These are phyloP conservation scores for Botrytis porri DNA, from an alignment of 2,329 filamentous ascomycete genomes.

Conservation along the genomic window DNA sequence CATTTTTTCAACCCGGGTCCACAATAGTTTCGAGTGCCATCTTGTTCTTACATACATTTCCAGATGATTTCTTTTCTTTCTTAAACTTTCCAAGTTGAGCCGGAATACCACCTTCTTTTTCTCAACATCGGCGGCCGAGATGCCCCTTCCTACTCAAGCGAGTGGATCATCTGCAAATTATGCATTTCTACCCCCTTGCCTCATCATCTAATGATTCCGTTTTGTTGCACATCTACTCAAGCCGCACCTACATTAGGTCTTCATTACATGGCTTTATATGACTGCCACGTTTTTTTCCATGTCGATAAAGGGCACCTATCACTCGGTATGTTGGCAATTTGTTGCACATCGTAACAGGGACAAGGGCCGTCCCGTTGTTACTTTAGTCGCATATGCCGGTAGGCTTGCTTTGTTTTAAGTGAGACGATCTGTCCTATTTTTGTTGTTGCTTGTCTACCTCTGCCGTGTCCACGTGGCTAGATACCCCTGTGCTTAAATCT, in stretches of 20 bases:
- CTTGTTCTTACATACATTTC: neutral
- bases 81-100: neutral
- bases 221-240: constrained; percentile 18
- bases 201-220: neutral
- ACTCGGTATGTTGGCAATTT: constrained; percentile 1
- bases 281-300: neutral
- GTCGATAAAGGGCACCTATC: neutral
- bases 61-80: neutral
- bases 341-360: constrained; percentile 15
- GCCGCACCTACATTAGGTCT: neutral
- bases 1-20: neutral
- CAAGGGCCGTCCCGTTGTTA: constrained; percentile 1
- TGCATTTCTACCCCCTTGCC: neutral
- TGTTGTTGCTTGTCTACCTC: constrained; percentile 10
- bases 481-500: neutral
- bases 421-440: neutral
- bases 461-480: constrained; percentile 6
- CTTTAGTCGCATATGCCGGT: neutral
- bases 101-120: neutral
- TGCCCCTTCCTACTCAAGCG: constrained; percentile 3
- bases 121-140: neutral
- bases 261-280: neutral
- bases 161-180: neutral
- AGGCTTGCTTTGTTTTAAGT: neutral
- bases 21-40: neutral